These are phyloP conservation scores for Solanum corneliomulleri DNA, from an alignment of 257 asterid genomes.

Conservation along the genomic window DNA sequence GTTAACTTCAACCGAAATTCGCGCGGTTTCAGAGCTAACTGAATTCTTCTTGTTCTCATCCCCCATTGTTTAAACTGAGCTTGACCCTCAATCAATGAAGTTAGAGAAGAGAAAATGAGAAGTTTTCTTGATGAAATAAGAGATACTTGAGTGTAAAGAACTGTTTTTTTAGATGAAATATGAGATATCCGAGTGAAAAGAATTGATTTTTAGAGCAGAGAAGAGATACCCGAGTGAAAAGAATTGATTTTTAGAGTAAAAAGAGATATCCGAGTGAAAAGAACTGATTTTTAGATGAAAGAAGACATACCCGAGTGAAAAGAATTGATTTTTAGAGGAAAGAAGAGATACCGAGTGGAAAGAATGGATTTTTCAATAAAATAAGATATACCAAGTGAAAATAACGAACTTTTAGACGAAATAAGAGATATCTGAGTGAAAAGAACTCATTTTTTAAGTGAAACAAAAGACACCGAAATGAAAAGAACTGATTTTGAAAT, in stretches of 20 bases:
- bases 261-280: neutral
- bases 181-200: neutral
- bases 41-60: neutral
- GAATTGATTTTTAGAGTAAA: neutral
- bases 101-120: neutral
- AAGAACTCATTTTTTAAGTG: no score
- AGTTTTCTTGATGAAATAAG: neutral
- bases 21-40: neutral
- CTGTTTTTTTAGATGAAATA: neutral
- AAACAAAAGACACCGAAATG: no score
- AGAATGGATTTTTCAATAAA: neutral
- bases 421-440: no score
- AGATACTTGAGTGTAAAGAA: neutral
- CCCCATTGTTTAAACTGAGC: conserved; percentile 1
- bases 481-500: no score
- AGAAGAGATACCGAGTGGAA: neutral
- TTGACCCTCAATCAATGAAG: neutral
- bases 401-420: no score
- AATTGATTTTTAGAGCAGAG: neutral
- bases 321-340: neutral
- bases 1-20: neutral
- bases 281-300: neutral
- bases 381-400: no score
- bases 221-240: neutral
- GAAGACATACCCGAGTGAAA: neutral